Base-by-base conservation (phyloP, 345 rosid species). In the Pistacia integerrima region DNA sequence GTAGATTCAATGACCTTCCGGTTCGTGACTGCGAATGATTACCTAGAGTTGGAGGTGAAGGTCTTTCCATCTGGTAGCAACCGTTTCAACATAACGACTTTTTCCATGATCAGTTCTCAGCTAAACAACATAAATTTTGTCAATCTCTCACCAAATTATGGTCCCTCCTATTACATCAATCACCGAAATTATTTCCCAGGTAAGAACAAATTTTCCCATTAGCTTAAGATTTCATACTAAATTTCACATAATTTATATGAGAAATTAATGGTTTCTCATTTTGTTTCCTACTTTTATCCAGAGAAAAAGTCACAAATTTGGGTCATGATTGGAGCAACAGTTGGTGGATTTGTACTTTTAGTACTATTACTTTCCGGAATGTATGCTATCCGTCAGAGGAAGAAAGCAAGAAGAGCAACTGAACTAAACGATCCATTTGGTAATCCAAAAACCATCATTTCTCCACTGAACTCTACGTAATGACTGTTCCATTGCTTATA, bases 1-100 rank as follows among this genome's bases (percentile, higher is more conserved):
- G 91, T 95, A 64, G 97, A 90, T 64, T 81, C 76, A 4, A 63
- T 95, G 41, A 84, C 91, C 17, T 65, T 89, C 79, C 92, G 90
- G 33, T 78, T 81, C 83, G 86, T 71, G 84, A 84, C 83, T 78
- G n/a, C 41, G 57, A 52, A 1, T 16, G 83, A 74, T 17, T 86
- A 85, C 81, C 83, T 93, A 60, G 70, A 81, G n/a, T 35, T 93
- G 69, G 67, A 62, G 67, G 85, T 93, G 4, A 2, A 74, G 14
- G 62, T 93, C 60, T 95, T 90, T 78, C 96, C 99, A 4, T 49
- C 59, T 0, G 85, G 76, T 0, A 62, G 35, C 60, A 86, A 80
- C 12, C 64, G 78, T 64, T 90, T 93, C 78, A 87, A 85, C 72
- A 35, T 81, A 62, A 73, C 89, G 0, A 85, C 52, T 64, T n/a